These are phyloP conservation scores for Rosellinia necatrix DNA, from an alignment of 2,329 filamentous ascomycete species.

Conservation along the genomic window DNA sequence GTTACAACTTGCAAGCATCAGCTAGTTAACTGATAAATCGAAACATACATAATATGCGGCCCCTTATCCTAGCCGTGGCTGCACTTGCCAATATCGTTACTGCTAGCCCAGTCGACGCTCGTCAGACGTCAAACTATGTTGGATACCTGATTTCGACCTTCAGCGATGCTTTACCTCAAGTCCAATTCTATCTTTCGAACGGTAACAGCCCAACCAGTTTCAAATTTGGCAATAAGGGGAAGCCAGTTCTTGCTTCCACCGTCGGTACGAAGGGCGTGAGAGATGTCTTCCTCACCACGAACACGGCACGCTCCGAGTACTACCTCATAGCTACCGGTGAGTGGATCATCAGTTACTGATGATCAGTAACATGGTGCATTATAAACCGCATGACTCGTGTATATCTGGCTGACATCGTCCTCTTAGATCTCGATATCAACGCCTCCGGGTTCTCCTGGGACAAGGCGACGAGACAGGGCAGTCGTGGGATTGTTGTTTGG, in stretches of 20 bases:
- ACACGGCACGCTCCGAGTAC: slow-evolving; percentile 42
- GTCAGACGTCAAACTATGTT: slow-evolving; percentile 32
- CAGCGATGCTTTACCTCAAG: slow-evolving; percentile 39
- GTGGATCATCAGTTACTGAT: neutral
- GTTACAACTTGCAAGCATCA: no score
- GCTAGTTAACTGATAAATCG: neutral
- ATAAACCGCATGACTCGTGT: no score
- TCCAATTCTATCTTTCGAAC: slow-evolving; percentile 43
- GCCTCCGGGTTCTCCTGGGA: slow-evolving; percentile 44
- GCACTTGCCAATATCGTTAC: neutral
- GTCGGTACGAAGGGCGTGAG: slow-evolving; percentile 44
- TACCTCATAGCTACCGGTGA: slow-evolving; percentile 44
- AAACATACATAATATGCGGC: neutral
- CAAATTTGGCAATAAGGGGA: slow-evolving; percentile 40
- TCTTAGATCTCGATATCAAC: slow-evolving; percentile 45
- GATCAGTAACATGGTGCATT: no score
- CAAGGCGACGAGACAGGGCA: slow-evolving; percentile 42
- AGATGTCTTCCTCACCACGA: slow-evolving; percentile 43
- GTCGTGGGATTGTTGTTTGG: slow-evolving; percentile 45
- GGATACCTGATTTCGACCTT: slow-evolving; percentile 46
- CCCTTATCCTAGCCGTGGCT: neutral
- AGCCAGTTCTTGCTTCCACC: slow-evolving; percentile 40
- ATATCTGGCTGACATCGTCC: neutral
- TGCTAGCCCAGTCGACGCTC: neutral
- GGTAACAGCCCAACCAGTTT: slow-evolving; percentile 41